Evolutionary conservation across 2,329 filamentous ascomycete species (phyloP).

Genomic region (Alternaria consortialis): DNA sequence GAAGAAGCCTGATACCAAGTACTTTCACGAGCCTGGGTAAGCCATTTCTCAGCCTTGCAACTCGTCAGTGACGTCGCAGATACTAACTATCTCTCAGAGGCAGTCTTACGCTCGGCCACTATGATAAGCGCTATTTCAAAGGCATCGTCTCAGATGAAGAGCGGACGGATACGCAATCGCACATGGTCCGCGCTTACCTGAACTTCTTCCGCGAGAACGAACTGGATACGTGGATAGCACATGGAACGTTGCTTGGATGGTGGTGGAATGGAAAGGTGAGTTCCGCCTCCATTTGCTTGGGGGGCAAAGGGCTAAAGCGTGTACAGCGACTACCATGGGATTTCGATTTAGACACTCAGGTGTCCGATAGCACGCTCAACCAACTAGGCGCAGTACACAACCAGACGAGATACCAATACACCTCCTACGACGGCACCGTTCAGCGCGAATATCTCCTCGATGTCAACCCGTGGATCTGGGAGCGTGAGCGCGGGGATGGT

Average conservation of each 20-base stretch:
- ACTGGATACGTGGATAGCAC: conserved; percentile 85
- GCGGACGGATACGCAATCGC: conserved; percentile 70
- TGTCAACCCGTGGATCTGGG: conserved; percentile 74
- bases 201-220: conserved; percentile 69
- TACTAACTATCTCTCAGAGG: conserved; percentile 34
- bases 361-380: conserved; percentile 71
- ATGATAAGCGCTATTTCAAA: conserved; percentile 76
- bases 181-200: conserved; percentile 79
- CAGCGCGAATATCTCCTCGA: conserved; percentile 73
- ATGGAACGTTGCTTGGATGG: conserved; percentile 85
- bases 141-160: conserved; percentile 70
- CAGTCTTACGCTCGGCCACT: conserved; percentile 71
- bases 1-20: conserved; percentile 36
- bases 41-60: conserved; percentile 17
- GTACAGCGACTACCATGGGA: conserved; percentile 80
- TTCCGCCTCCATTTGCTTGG: background rate
- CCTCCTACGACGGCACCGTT: conserved; percentile 47
- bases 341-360: conserved; percentile 84
- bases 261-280: conserved; percentile 80
- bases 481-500: conserved; percentile 70
- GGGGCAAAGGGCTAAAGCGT: conserved; percentile 24
- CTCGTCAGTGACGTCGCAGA: background rate
- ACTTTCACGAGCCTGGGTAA: conserved; percentile 53
- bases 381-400: conserved; percentile 74
- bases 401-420: conserved; percentile 66